These are phyloP conservation scores for Colletotrichum lentis DNA, from an alignment of 2,329 filamentous ascomycete species.

Conservation along the genomic window DNA sequence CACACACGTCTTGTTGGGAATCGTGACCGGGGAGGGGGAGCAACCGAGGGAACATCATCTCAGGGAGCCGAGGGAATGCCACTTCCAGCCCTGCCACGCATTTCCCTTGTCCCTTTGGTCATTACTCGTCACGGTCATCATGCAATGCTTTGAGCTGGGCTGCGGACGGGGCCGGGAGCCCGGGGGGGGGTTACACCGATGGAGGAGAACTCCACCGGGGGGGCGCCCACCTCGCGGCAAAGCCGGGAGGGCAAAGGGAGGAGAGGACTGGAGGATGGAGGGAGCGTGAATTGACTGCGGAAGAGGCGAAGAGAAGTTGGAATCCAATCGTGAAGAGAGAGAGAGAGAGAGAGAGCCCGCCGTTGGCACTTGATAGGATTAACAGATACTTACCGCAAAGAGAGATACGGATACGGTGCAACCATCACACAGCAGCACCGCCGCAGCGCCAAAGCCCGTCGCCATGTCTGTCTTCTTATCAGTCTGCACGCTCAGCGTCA, in stretches of 20 bases:
- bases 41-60: not conserved
- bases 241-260: conserved; percentile 37
- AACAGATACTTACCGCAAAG: not conserved
- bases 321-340: too few species aligned
- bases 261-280: not conserved
- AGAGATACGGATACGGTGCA: conserved; percentile 10
- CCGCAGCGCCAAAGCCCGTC: not conserved
- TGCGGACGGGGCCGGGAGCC: conserved; percentile 10
- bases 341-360: not conserved
- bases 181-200: not conserved
- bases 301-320: not conserved
- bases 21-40: not conserved
- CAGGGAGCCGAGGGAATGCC: not conserved
- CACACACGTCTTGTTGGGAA: not conserved
- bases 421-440: conserved; percentile 4
- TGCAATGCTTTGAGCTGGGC: too few species aligned
- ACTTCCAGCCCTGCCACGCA: not conserved
- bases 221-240: conserved; percentile 48
- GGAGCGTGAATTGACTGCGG: not conserved
- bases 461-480: not conserved
- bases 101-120: conserved; percentile 8
- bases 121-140: too few species aligned
- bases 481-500: not conserved
- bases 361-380: not conserved
- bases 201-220: conserved; percentile 32